Evolutionary conservation across 2,329 filamentous ascomycete genomes (phyloP).

Genomic region (Colletotrichum acutatum): DNA sequence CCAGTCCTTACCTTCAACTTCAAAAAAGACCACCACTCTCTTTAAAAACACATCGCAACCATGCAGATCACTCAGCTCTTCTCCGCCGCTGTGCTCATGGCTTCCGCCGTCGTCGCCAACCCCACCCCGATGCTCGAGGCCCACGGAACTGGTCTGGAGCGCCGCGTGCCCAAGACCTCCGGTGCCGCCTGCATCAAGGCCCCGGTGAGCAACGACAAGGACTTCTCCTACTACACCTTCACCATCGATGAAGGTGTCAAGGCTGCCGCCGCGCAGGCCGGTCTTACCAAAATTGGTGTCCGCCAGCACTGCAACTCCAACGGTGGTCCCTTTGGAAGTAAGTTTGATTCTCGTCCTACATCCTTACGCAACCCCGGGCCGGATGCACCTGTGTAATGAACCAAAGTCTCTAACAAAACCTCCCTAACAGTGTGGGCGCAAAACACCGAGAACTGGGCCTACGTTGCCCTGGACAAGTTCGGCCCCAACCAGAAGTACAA

Average conservation of each 20-base stretch:
- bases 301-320: neutral
- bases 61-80: conserved; percentile 7
- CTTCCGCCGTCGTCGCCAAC: neutral
- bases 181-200: neutral
- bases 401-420: neutral
- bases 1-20: neutral
- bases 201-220: neutral
- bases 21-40: neutral
- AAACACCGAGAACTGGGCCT: conserved; percentile 8
- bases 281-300: conserved; percentile 2
- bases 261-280: neutral
- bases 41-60: neutral
- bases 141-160: neutral
- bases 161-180: neutral
- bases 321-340: neutral
- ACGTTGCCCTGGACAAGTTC: neutral
- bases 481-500: neutral
- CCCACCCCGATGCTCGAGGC: neutral
- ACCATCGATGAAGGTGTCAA: neutral
- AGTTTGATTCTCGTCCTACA: neutral
- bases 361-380: too few relatives aligned
- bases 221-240: conserved; percentile 19
- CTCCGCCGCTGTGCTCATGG: neutral
- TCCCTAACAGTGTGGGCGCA: neutral
- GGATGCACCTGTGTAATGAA: too few relatives aligned